A percentile compares a stretch with the other conserved stretches of the same genome.
These are phyloP conservation scores for Datisca glomerata DNA, from an alignment of 306 rosid species.

Conservation along the genomic window DNA sequence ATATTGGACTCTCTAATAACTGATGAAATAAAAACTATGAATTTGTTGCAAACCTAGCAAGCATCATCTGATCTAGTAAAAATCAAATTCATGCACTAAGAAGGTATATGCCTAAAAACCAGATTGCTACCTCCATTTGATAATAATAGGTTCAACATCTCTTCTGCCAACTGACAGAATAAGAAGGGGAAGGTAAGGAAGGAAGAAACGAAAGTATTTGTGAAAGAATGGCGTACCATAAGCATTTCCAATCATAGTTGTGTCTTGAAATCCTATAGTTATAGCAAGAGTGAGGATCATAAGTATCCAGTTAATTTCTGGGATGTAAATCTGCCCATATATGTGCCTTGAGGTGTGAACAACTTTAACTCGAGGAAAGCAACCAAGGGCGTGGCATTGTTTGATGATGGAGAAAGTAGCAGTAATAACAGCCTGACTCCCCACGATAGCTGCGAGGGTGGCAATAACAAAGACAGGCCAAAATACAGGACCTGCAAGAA, in stretches of 20 bases:
- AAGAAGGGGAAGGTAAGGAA: background rate
- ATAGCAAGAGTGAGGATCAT: slow-evolving; percentile 78
- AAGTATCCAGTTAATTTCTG: slow-evolving; percentile 87
- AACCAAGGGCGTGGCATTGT: slow-evolving; percentile 87
- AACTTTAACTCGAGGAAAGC: slow-evolving; percentile 88
- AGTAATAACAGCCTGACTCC: slow-evolving; percentile 85
- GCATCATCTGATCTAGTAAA: too few relatives aligned
- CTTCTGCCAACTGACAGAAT: too few relatives aligned
- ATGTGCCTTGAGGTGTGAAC: slow-evolving; percentile 78
- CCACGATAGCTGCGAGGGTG: slow-evolving; percentile 81
- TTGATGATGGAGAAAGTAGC: slow-evolving; percentile 83
- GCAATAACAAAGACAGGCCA: slow-evolving; percentile 80
- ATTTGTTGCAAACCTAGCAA: too few relatives aligned
- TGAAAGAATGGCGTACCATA: slow-evolving; percentile 39
- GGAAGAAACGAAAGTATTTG: background rate
- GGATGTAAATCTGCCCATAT: slow-evolving; percentile 77
- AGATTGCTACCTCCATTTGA: background rate
- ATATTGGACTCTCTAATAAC: too few relatives aligned
- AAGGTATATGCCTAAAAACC: background rate
- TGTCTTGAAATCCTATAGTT: slow-evolving; percentile 77
- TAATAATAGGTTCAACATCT: too few relatives aligned
- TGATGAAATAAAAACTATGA: too few relatives aligned
- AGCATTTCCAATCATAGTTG: slow-evolving; percentile 73
- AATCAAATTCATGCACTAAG: background rate
- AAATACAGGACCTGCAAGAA: slow-evolving; percentile 47